These are phyloP conservation scores for Luffa acutangula DNA, from an alignment of 306 rosid genomes.

Conservation along the genomic window DNA sequence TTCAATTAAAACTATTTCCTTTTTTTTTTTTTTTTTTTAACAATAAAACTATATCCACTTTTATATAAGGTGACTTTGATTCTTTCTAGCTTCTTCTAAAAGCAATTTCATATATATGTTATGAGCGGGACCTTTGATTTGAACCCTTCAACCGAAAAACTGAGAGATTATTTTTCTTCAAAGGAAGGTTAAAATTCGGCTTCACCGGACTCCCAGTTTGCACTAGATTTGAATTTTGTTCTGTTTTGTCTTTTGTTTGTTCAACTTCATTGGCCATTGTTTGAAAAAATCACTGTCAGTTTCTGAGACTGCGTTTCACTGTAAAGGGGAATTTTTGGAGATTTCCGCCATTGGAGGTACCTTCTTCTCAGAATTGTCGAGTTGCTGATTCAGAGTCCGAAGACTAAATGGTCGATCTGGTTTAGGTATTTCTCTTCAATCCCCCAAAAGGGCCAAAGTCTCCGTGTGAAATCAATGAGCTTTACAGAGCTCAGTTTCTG, in stretches of 20 bases:
- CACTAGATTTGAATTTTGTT: background rate
- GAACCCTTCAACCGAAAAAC: slow-evolving; percentile 5
- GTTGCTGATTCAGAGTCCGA: background rate
- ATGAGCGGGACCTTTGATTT: slow-evolving; percentile 2
- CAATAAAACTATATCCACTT: too few relatives aligned
- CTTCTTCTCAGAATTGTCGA: slow-evolving; percentile 1
- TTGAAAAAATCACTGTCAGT: background rate
- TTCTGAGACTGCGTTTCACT: background rate
- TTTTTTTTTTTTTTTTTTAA: too few relatives aligned
- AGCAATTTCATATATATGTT: background rate
- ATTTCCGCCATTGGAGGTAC: background rate
- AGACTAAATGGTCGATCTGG: background rate
- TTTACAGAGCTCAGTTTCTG: background rate
- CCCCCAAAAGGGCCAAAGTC: background rate
- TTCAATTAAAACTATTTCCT: too few relatives aligned
- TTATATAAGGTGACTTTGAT: too few relatives aligned
- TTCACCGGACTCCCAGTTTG: background rate
- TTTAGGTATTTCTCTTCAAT: background rate
- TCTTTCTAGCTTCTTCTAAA: background rate
- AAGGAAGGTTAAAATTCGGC: background rate
- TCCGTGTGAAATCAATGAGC: background rate
- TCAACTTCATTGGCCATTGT: background rate
- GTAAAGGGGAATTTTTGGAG: background rate
- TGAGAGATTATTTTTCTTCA: background rate
- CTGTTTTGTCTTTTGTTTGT: background rate